Percentiles rank a stretch among this genome's conserved stretches.
phyloP scores from a whole-genome alignment of 148 eudicot genomes.

The Rhododendron simsii region DNA sequence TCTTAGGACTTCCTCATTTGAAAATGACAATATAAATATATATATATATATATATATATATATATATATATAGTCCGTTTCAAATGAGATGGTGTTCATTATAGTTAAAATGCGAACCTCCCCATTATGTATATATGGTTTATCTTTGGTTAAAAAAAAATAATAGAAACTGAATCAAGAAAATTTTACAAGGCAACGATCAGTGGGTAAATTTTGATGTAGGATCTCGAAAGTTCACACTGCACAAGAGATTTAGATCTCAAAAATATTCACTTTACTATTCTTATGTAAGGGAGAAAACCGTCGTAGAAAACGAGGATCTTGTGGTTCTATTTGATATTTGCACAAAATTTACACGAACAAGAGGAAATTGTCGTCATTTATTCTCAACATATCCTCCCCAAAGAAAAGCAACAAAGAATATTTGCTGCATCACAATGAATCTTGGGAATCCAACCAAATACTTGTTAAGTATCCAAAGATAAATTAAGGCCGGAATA shows the following conservation, averaged over 20 bases:
- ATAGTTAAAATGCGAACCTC: too few species aligned
- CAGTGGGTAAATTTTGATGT: neutral
- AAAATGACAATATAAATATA: too few species aligned
- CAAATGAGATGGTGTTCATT: too few species aligned
- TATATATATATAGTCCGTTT: too few species aligned
- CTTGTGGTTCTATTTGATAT: neutral
- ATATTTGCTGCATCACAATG: neutral
- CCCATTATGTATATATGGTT: too few species aligned
- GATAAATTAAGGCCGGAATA: constrained; percentile 63
- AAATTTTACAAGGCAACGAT: neutral
- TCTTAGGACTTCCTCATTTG: too few species aligned
- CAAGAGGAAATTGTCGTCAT: neutral
- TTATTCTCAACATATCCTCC: neutral
- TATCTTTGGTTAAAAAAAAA: neutral
- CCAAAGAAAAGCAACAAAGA: neutral
- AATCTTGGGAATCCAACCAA: neutral
- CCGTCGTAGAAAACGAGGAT: too few species aligned
- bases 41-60: too few species aligned
- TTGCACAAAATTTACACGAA: neutral
- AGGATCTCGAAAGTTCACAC: neutral
- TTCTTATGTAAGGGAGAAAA: neutral
- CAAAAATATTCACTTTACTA: neutral
- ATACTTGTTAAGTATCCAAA: constrained; percentile 2
- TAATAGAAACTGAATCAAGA: neutral
- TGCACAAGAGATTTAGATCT: neutral